Evolutionary conservation across 352 stramenopile genomes (phyloP), one percentile per base, ranked within the genome.

Genomic region (Phytopythium chamaehyphon): DNA sequence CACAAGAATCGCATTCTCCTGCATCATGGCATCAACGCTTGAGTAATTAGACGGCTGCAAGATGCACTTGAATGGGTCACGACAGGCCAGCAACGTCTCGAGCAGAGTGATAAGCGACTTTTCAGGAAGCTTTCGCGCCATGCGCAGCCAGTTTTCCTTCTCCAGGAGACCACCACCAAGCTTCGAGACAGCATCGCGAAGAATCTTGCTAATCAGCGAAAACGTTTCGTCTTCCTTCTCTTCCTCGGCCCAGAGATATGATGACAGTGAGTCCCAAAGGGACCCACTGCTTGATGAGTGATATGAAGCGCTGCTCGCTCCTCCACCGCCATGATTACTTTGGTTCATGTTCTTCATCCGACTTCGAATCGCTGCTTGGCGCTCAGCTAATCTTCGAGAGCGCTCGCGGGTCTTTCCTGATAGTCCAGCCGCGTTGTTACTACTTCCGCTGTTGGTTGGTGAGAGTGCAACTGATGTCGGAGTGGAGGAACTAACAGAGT

Each of bases 1-100:
- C 51, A 90, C 82, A n/a, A 95, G 57, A 33, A 95, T 95, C 10
- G 84, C 84, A 19, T 95, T 92, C 48, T 94, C 84, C 55, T 94
- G 84, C 73, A 91, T 87, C 84, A 94, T 94, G 8, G 76, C 75
- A 50, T 93, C 80, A 4, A 86, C 66, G 14, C 72, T 71, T 3
- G 59, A 62, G 4, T 59, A 43, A 51, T 73, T 57, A 3, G 73
- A 78, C 15, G 73, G 62, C 47, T 78, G 65, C 49, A 90, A 54
- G 26, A 91, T 76, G 51, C 82, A 79, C 56, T 94, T 90, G 56
- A 90, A 90, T 26, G 79, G 77, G 39, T 92, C 82, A 7, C 77
- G 71, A 28, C 75, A 90, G 4, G 80, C 73, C 15, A 95, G 66
- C 28, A 95, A 56, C 19, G 79, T 91, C 51, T 93, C 78, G 3